Evolutionary conservation across 306 rosid genomes (phyloP).

Genomic region (Erythrophleum fordii): DNA sequence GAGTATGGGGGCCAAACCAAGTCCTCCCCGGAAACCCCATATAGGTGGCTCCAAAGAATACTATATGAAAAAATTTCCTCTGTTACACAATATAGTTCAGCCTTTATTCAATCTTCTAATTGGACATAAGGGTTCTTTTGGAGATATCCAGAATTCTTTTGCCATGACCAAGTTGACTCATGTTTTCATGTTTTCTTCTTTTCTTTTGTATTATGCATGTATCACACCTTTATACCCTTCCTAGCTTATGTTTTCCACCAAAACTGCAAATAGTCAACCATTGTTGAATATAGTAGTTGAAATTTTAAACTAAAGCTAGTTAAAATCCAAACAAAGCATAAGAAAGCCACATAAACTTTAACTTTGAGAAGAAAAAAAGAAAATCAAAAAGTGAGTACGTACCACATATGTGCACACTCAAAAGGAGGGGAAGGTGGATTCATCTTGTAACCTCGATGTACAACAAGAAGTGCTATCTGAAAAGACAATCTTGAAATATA

Average conservation of each 20-base stretch:
- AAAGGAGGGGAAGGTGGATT: conserved; percentile 93
- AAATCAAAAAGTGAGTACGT: conserved; percentile 32
- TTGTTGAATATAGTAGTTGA: neutral
- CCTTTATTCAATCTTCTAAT: neutral
- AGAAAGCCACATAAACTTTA: conserved; percentile 6
- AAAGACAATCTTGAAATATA: conserved; percentile 53
- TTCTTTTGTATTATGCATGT: neutral
- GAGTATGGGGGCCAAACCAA: neutral
- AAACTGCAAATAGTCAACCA: neutral
- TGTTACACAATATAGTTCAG: neutral
- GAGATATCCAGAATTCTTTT: neutral
- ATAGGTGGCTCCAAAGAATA: neutral
- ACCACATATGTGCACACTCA: conserved; percentile 98
- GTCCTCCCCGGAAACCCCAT: neutral
- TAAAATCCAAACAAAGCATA: neutral
- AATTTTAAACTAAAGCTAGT: neutral
- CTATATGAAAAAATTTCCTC: neutral
- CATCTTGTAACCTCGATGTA: conserved; percentile 91
- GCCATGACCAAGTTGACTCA: conserved; percentile 10
- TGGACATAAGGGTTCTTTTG: neutral
- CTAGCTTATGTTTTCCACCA: neutral
- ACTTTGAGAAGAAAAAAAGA: conserved; percentile 9
- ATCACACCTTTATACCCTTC: conserved; percentile 14
- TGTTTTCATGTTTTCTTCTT: neutral
- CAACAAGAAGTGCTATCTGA: conserved; percentile 92